Evolutionary conservation across 2,329 filamentous ascomycete genomes (phyloP).

Genomic region (Fusarium chuoi): DNA sequence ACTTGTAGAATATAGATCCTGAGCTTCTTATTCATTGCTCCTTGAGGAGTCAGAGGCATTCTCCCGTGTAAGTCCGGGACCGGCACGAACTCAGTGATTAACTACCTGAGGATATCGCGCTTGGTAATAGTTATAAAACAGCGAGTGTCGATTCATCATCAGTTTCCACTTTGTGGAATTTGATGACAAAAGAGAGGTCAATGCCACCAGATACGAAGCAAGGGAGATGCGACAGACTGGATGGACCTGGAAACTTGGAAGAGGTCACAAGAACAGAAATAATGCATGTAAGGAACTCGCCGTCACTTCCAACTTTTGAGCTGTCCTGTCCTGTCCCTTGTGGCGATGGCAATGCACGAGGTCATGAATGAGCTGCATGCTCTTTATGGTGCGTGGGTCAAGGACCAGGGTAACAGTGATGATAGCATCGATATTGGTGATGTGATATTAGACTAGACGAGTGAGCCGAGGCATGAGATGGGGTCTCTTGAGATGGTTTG

Average conservation of each 20-base stretch:
- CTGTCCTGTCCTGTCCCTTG: neutral
- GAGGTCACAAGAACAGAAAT: neutral
- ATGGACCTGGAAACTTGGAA: neutral
- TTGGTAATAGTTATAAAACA: constrained; percentile 7
- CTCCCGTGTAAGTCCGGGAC: neutral
- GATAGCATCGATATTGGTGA: neutral
- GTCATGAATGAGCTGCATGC: constrained; percentile 30
- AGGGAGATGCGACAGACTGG: neutral
- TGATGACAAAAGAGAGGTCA: neutral
- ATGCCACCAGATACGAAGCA: neutral
- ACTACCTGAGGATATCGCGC: neutral
- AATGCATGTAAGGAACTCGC: neutral
- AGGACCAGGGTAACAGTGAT: neutral
- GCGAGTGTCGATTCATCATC: neutral
- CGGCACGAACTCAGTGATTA: neutral
- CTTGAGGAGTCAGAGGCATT: neutral
- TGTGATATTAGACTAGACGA: neutral
- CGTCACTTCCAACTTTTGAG: neutral
- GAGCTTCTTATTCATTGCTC: neutral
- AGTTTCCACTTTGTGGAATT: constrained; percentile 18
- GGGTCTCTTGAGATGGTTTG: neutral
- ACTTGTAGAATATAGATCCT: neutral
- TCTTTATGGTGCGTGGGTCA: constrained; percentile 30
- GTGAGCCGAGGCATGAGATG: neutral
- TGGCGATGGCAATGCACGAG: constrained; percentile 4